These are phyloP conservation scores for Trypanosoma brucei DNA, from an alignment of 208 protist genomes.

Conservation along the genomic window DNA sequence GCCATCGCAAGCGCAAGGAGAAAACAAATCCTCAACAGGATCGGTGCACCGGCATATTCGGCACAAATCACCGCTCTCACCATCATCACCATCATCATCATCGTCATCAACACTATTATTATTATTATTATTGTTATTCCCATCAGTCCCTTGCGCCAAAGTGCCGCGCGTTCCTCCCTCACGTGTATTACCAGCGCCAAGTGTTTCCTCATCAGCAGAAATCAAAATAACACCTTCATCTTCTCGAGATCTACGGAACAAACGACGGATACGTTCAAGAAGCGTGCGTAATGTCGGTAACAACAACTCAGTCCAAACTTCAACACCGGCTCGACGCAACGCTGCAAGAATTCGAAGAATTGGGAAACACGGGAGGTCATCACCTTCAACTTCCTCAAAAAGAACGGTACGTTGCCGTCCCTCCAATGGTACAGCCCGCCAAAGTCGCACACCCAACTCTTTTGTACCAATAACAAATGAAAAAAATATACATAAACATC, in stretches of 20 bases:
- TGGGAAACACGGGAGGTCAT: conserved; percentile 1
- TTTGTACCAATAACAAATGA: conserved; percentile 15
- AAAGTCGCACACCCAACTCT: conserved; percentile 19
- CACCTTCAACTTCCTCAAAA: conserved; percentile 6
- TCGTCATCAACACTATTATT: conserved; percentile 3
- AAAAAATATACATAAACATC: conserved; percentile 5
- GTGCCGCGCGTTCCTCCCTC: background rate
- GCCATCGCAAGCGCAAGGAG: conserved; percentile 70
- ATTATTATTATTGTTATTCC: background rate
- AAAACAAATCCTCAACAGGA: conserved; percentile 53
- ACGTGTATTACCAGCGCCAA: too few relatives aligned
- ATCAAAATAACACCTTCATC: too few relatives aligned
- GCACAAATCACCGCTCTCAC: conserved; percentile 54
- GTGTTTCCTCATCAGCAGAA: too few relatives aligned
- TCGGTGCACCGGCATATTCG: conserved; percentile 70
- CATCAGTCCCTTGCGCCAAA: background rate
- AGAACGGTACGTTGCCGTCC: conserved; percentile 15
- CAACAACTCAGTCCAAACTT: too few relatives aligned
- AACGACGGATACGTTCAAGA: too few relatives aligned
- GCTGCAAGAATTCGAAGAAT: conserved; percentile 14
- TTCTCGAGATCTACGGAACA: too few relatives aligned
- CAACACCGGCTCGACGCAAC: background rate
- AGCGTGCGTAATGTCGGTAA: too few relatives aligned
- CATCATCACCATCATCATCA: conserved; percentile 26
- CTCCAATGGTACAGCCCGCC: conserved; percentile 6